Conservation (phyloP, 78 protist species). For the Emiliania huxleyi region DNA sequence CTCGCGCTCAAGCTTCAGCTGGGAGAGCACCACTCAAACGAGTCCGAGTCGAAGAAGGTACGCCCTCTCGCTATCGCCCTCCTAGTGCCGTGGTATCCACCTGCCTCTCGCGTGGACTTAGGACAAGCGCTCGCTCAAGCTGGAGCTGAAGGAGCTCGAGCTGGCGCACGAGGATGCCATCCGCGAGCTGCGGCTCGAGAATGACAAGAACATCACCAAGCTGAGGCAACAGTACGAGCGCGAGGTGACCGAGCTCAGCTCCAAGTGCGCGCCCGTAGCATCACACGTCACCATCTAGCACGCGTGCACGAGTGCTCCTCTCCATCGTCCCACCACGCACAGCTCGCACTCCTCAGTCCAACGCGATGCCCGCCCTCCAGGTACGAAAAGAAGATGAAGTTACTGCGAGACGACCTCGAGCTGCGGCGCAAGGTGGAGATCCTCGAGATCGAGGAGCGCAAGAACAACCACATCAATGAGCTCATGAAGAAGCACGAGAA, state of each 20-base stretch:
- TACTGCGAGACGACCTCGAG: constrained; percentile 68
- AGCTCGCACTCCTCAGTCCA: too few species aligned
- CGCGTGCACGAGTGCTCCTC: too few species aligned
- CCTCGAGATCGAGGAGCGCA: constrained; percentile 76
- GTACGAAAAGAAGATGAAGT: constrained; percentile 58
- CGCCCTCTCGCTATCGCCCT: too few species aligned
- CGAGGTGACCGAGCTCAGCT: constrained; percentile 48
- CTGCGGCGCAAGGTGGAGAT: constrained; percentile 64
- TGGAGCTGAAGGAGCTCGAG: constrained; percentile 65
- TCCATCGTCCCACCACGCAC: too few species aligned
- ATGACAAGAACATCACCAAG: constrained; percentile 56
- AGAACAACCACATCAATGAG: constrained; percentile 69
- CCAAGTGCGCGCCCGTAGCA: too few species aligned
- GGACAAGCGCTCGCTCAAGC: constrained; percentile 44
- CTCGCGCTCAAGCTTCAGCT: constrained; percentile 33
- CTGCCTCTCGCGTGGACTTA: too few species aligned
- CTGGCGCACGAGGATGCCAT: constrained; percentile 50
- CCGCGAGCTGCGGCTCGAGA: constrained; percentile 22
- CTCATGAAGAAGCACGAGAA: constrained; percentile 70
- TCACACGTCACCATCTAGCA: too few species aligned
- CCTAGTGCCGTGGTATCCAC: too few species aligned
- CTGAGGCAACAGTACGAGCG: constrained; percentile 61
- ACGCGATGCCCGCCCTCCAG: too few species aligned
- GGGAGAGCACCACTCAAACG: constrained; percentile 36
- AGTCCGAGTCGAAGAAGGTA: constrained; percentile 40